These are phyloP conservation scores for Globisporangium perplexum DNA, from an alignment of 352 stramenopile species.

Conservation along the genomic window DNA sequence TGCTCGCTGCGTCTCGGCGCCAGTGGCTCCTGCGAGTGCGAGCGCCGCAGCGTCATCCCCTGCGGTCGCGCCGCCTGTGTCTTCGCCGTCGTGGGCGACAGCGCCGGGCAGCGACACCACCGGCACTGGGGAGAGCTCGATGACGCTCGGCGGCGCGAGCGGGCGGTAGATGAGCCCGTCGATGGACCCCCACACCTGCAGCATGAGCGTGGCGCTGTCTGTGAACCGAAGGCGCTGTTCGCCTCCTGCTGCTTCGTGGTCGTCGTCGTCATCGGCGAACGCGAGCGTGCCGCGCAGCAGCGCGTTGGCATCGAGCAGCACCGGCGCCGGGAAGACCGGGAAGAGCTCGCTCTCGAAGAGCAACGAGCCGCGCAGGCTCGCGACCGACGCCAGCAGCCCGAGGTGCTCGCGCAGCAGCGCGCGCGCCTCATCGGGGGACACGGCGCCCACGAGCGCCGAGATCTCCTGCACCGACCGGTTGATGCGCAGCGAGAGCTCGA, in stretches of 20 bases:
- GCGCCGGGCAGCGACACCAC: not conserved
- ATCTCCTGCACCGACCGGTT: slow-evolving; percentile 86
- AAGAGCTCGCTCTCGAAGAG: slow-evolving; percentile 86
- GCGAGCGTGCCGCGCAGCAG: slow-evolving; percentile 56
- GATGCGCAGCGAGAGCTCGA: slow-evolving; percentile 83
- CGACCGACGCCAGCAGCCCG: slow-evolving; percentile 76
- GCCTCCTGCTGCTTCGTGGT: not conserved
- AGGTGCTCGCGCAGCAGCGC: slow-evolving; percentile 81
- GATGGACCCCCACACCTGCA: slow-evolving; percentile 83
- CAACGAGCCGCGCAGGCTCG: slow-evolving; percentile 64
- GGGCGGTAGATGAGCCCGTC: slow-evolving; percentile 77
- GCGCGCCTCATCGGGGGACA: slow-evolving; percentile 71
- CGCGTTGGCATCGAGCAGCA: slow-evolving; percentile 75
- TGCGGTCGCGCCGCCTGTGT: not conserved
- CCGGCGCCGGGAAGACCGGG: slow-evolving; percentile 72
- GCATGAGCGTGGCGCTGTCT: slow-evolving; percentile 71
- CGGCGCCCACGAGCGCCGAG: slow-evolving; percentile 75
- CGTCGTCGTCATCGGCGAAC: slow-evolving; percentile 22
- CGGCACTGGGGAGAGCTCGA: slow-evolving; percentile 19
- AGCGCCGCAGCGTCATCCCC: too few relatives aligned
- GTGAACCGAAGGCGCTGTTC: slow-evolving; percentile 49
- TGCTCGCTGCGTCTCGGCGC: not conserved
- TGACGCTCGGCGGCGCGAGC: slow-evolving; percentile 54
- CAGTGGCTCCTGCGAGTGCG: too few relatives aligned
- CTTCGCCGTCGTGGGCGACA: slow-evolving; percentile 4